Base-by-base conservation (phyloP, 768 basidiomycete genomes). In the Suillus luteus region DNA sequence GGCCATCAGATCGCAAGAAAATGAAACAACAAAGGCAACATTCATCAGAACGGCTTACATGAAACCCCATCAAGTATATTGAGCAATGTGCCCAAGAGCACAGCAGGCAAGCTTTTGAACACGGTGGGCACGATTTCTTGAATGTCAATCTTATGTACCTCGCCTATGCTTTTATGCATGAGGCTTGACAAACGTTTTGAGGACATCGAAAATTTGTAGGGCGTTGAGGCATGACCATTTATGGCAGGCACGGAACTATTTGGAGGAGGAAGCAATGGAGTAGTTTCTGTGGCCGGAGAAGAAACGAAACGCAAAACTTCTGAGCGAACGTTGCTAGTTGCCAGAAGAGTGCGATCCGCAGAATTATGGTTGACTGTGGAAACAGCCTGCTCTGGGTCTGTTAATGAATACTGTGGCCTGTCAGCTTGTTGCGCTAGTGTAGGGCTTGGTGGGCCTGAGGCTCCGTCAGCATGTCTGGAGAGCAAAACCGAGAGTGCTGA, bases 61-160 rank as follows among this genome's bases (percentile, higher is more conserved):
- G 92, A 93, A 60, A 99, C 88, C 11, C 95, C 97, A 72, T 99
- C 96, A 40, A 99, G 81, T 51, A 98, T 84, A 70, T 98, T 99
- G 63, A 99, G 78, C 43, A 98, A 75, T 67, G 86, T 83, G 8
- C 95, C 96, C 27, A 97, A 80, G 17, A 95, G 72, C 3, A 96
- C 93, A 0, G 94, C 91, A 1, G 96, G 95, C n/a, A 96, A 68
- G 0, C 87, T 81, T 57, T 72, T 76, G 5, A 83, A 64, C 0
- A 58, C 68, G 17, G 64, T 69, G 1, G 14, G 22, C 37, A 12
- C 62, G n/a, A 63, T 7, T 61, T 43, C 31, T 60, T 35, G n/a
- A n/a, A 60, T 22, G n/a, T 27, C 15, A 58, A 62, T 19, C n/a
- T 63, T 44, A 44, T 35, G 40, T 12, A 40, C 15, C 19, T 43